Base-by-base conservation (phyloP, 345 rosid genomes). In the Moricandia arvensis region DNA sequence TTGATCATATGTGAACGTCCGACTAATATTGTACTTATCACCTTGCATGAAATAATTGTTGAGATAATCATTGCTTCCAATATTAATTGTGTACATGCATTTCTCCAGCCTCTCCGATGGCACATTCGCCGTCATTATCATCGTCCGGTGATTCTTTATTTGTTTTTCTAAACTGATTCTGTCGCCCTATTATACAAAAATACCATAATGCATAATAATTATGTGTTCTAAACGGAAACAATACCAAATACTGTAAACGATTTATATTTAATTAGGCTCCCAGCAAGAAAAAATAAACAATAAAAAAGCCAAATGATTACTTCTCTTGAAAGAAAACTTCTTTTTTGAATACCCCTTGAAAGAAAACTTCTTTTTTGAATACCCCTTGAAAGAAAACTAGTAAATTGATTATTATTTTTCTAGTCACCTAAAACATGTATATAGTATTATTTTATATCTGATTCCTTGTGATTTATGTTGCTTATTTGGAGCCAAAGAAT, bases 31-130 rank as follows among this genome's bases (percentile, higher is more conserved):
- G 63, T 82, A 83, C 2, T 66, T 51, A 15, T 30, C 38, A 59
- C 65, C 16, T 4, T 83, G 86, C 80, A 75, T 47, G 79, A 85
- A 87, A 68, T 85, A 87, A 41, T 87, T 82, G 77, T 82, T 83
- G 41, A 85, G 74, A 75, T 85, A 85, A 47, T 87, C 90, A 33
- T 85, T 83, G 76, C 64, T 80, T 60, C 90, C 88, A 16, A 84
- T 87, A 21, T 79, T 77, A 8, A 85, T 79, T 5, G 88, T 78
- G 74, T 85, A 83, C 30, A 85, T 33, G 76, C 91, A 87, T 59
- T 82, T 74, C 11, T 72, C 75, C 37, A 87, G 60, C 59, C 73
- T 67, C 8, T 73, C 43, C 16, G 18, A 21, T 21, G 81, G 51
- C 33, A 82, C 82, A 1, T 72, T 33, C 1, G 66, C 66, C 51